Evolutionary conservation across 305 asterid genomes (phyloP), one percentile per base, ranked within the genome.

Genomic region (Coffea humblotiana): DNA sequence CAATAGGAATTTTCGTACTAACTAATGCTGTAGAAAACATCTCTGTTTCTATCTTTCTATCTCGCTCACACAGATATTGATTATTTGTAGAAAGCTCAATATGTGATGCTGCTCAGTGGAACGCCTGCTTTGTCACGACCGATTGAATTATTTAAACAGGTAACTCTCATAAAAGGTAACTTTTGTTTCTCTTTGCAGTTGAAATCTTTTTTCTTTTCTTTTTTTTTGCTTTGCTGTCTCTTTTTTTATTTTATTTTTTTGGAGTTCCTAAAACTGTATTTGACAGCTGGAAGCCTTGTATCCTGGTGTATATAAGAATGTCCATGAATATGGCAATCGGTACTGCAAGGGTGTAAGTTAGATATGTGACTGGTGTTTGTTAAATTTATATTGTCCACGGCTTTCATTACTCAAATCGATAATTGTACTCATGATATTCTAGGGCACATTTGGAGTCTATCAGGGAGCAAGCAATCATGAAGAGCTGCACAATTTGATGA

Each of bases 381-480:
- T 15, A 9, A 45, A 58, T 27, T 58, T 49, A 19, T 70, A 56
- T 40, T 29, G 19, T 45, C 67, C 45, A 47, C 8, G 21, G 21
- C 11, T 63, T 52, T n/a, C 9, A 19, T 54, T 6, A 72, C 58
- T 45, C 60, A 58, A 52, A 16, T 75, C 27, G 12, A 65, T 10
- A 58, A 18, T 49, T 67, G 29, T 72, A 23, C 67, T 60, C 2
- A 45, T 75, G 37, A 79, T 71, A 73, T 81, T 83, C 75, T 83
- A 94, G 99, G 98, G 98, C 54, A 13, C 86, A 70, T 96, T 94
- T 89, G 99, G 99, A 82, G 76, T 86, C 80, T 96, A 94, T 85
- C 98, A 94, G 92, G 99, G 99, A 85, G 97, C 99, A 82, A 94
- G 98, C 83, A 96, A 96, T 86, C 98, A 89, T 64, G 99, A 96